These are phyloP conservation scores for Aureobasidium sp. DNA, from an alignment of 2,329 filamentous ascomycete species.

Conservation along the genomic window DNA sequence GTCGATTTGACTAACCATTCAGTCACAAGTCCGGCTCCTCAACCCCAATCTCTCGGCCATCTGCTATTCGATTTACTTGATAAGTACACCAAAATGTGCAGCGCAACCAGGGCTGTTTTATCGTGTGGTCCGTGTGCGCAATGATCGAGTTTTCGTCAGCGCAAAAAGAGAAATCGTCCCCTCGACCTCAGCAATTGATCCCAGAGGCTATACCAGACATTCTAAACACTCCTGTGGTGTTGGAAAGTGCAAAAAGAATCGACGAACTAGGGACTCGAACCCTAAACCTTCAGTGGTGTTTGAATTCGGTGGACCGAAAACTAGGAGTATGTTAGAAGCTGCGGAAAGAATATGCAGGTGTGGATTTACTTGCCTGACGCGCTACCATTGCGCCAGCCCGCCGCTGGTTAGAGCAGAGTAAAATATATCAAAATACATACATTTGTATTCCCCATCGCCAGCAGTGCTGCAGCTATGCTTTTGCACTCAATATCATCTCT, in stretches of 20 bases:
- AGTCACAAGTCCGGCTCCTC: no score
- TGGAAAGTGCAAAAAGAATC: not conserved
- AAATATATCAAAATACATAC: no score
- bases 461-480: no score
- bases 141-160: no score
- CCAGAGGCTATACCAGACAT: not conserved
- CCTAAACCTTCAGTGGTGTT: not conserved
- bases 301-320: not conserved
- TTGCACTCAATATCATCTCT: no score
- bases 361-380: not conserved
- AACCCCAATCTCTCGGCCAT: no score
- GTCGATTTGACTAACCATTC: no score
- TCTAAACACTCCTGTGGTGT: not conserved
- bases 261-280: constrained; percentile 3
- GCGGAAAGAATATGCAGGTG: no score
- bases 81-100: not conserved
- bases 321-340: no score
- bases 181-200: no score
- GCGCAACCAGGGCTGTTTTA: not conserved
- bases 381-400: not conserved
- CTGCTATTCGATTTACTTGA: no score
- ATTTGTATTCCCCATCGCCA: no score
- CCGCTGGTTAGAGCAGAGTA: not conserved
- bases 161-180: not conserved
- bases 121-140: not conserved